phyloP scores from a whole-genome alignment of 2,329 filamentous ascomycete genomes.

The Pseudocercospora pini-densiflorae region DNA sequence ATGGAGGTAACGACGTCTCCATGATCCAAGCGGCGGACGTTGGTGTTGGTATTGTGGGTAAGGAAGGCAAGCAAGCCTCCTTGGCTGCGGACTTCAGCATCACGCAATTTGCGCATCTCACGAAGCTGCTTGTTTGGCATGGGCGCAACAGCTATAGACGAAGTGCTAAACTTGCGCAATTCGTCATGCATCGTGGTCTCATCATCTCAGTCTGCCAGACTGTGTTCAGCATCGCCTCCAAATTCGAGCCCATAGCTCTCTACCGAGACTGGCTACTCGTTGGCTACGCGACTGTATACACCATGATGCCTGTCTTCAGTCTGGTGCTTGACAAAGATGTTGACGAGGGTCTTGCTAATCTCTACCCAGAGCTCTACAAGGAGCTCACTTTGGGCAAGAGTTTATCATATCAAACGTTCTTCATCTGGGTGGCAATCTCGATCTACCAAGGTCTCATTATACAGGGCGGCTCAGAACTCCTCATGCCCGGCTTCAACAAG shows the following conservation, averaged over 20 bases:
- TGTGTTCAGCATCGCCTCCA: constrained; percentile 91
- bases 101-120: constrained; percentile 91
- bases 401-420: constrained; percentile 91
- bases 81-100: constrained; percentile 97
- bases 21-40: constrained; percentile 99
- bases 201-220: constrained; percentile 97
- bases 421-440: constrained; percentile 93
- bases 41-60: constrained; percentile 96
- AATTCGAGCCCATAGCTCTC: constrained; percentile 90
- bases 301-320: constrained; percentile 88
- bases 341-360: constrained; percentile 87
- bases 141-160: constrained; percentile 97
- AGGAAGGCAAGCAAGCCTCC: constrained; percentile 93
- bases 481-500: constrained; percentile 70
- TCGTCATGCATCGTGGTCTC: constrained; percentile 95
- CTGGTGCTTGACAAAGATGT: constrained; percentile 95
- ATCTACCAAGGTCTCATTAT: constrained; percentile 96
- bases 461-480: constrained; percentile 87
- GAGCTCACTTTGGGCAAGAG: constrained; percentile 89
- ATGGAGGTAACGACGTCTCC: constrained; percentile 96
- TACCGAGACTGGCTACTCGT: constrained; percentile 98
- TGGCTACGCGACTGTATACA: constrained; percentile 95
- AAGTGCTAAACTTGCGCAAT: constrained; percentile 92
- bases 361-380: constrained; percentile 97
- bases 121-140: constrained; percentile 98